Evolutionary conservation across 2,329 filamentous ascomycete species (phyloP), one percentile per base, ranked within the genome.

Genomic region (Elsinoe australis): DNA sequence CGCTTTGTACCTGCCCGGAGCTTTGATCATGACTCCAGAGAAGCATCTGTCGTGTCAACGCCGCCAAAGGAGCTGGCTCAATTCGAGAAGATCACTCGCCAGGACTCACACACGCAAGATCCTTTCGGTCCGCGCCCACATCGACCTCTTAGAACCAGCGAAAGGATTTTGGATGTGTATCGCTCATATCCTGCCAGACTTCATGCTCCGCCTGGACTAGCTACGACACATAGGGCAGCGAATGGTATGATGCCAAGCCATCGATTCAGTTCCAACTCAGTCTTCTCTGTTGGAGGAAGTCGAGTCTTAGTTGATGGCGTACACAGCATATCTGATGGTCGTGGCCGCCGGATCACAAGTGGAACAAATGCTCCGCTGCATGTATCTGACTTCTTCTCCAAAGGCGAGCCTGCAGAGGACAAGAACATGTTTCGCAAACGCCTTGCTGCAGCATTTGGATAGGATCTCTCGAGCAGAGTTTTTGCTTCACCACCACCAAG

Each of bases 371-470:
- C 86, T 31, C 83, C 82, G 4, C 68, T 76, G 56, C 76, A 78
- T 60, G 71, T 67, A 24, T 79, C 75, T 36, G 71, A 68, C 46
- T 83, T 57, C 61, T 78, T 26, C 67, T 71, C 31, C 67, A 65
- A 46, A 60, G 63, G 42, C 2, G 24, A 49, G 17, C 70, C 71
- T 28, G 65, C 70, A 1, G 73, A 78, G 29, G 78, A 85, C 29
- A 67, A 74, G 9, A 78, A 83, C 49, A 79, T 77, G 46, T 85
- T 94, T 59, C 79, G 85, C 58, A 76, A 77, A 32, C 79, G 87
- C 21, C 67, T 98, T 49, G 88, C 89, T 6, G 70, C 82, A 12
- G 92, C 92, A 2, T 72, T 96, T 45, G 77, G 85, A n/a, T 74
- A 96, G 52, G 81, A 94, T 60, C 80, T 79, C 36, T 71, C 77